A percentile compares a stretch with the other conserved stretches of the same genome.
Conservation (phyloP, 2,329 filamentous ascomycete genomes). For the Pseudopyricularia javanii region DNA sequence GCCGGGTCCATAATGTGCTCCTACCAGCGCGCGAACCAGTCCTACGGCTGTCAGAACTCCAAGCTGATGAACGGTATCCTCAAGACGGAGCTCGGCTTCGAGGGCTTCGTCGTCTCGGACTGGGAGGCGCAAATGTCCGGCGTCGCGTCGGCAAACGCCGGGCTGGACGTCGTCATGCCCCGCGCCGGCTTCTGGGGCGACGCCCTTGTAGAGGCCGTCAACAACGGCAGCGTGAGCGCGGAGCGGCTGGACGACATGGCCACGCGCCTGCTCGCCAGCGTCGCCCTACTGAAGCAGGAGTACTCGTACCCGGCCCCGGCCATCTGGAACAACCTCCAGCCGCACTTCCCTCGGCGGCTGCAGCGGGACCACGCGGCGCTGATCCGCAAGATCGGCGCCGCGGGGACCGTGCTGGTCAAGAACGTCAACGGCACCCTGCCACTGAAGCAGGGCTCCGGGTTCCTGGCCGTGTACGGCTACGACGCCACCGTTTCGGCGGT, state of each 20-base stretch:
- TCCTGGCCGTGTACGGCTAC: slow-evolving; percentile 41
- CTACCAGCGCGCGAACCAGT: slow-evolving; percentile 59
- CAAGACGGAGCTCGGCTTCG: slow-evolving; percentile 43
- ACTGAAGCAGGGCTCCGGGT: slow-evolving; percentile 30
- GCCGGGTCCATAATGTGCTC: slow-evolving; percentile 45
- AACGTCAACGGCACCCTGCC: slow-evolving; percentile 44
- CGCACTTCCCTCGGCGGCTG: slow-evolving; percentile 44
- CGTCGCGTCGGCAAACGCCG: slow-evolving; percentile 47
- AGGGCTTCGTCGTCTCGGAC: slow-evolving; percentile 1
- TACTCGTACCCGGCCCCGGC: background rate
- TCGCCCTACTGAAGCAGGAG: background rate
- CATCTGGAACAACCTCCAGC: too few relatives aligned
- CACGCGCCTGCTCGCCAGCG: slow-evolving; percentile 7
- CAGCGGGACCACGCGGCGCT: slow-evolving; percentile 43
- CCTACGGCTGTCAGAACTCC: slow-evolving; percentile 56
- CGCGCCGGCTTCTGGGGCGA: slow-evolving; percentile 27
- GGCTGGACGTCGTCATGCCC: slow-evolving; percentile 64
- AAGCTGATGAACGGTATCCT: slow-evolving; percentile 52
- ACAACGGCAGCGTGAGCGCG: slow-evolving; percentile 45
- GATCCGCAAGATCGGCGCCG: slow-evolving; percentile 37
- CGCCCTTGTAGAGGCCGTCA: slow-evolving; percentile 46
- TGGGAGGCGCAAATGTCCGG: slow-evolving; percentile 48
- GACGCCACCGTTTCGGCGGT: slow-evolving; percentile 31
- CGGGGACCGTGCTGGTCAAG: slow-evolving; percentile 53
- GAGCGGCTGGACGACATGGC: slow-evolving; percentile 29